Conservation (phyloP, 257 asterid genomes). For the Salvia rosmarinus region DNA sequence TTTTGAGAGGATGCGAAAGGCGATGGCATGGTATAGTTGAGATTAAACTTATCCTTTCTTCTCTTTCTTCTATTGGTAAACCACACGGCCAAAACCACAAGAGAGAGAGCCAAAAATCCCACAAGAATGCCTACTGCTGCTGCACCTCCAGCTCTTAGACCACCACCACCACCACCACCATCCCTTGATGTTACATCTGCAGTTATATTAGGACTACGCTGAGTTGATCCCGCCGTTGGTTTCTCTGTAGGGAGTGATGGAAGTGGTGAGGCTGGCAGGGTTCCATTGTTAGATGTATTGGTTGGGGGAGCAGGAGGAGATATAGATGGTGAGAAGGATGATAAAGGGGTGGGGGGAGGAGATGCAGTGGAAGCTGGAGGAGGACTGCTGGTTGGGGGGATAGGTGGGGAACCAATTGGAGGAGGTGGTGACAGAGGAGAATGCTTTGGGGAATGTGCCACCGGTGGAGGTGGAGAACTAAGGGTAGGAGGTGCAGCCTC, state of each 20-base stretch:
- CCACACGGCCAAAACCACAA: constrained; percentile 67
- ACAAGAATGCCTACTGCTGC: constrained; percentile 59
- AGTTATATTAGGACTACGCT: constrained; percentile 44
- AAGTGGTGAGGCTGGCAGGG: constrained; percentile 38
- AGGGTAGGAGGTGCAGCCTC: constrained; percentile 49
- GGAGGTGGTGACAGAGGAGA: constrained; percentile 62
- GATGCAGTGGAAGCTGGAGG: constrained; percentile 40
- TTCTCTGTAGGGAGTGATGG: constrained; percentile 54
- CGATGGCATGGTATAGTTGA: constrained; percentile 58
- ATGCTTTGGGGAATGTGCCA: constrained; percentile 46
- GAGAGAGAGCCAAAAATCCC: constrained; percentile 67
- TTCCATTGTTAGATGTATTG: constrained; percentile 42
- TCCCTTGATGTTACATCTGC: constrained; percentile 43
- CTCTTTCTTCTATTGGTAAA: constrained; percentile 57
- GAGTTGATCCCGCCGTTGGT: constrained; percentile 68
- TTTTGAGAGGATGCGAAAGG: constrained; percentile 81
- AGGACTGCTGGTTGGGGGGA: constrained; percentile 41
- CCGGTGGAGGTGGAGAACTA: constrained; percentile 52
- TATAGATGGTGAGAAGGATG: constrained; percentile 45
- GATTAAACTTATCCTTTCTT: constrained; percentile 50
- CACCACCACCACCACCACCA: constrained; percentile 38
- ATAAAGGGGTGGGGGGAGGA: constrained; percentile 38
- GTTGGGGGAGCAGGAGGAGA: constrained; percentile 49
- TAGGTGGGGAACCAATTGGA: constrained; percentile 45
- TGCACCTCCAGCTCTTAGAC: constrained; percentile 48